A percentile compares a stretch with the other conserved stretches of the same genome.
These are phyloP conservation scores for Cladosporium austrohemisphaericum DNA, from an alignment of 2,329 filamentous ascomycete genomes.

Conservation along the genomic window DNA sequence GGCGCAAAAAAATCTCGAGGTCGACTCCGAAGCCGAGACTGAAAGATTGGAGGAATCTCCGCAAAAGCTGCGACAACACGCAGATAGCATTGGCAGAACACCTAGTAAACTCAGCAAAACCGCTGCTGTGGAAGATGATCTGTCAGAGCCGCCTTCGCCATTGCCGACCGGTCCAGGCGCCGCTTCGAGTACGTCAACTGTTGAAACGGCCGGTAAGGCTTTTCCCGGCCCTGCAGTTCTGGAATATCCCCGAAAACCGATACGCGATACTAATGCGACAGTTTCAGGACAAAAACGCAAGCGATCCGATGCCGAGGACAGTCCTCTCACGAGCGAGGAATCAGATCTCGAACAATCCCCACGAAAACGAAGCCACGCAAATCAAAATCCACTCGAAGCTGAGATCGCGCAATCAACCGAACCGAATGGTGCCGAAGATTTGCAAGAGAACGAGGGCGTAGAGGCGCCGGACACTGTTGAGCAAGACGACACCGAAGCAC, in stretches of 20 bases:
- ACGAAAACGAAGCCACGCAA: constrained; percentile 31
- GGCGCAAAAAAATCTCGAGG: constrained; percentile 37
- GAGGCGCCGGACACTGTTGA: constrained; percentile 25
- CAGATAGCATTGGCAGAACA: constrained; percentile 58
- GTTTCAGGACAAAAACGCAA: constrained; percentile 42
- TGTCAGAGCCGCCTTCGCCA: constrained; percentile 37
- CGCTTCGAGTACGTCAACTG: constrained; percentile 31
- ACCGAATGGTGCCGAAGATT: constrained; percentile 33
- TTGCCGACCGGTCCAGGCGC: constrained; percentile 28
- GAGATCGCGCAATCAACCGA: constrained; percentile 13
- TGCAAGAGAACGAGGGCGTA: constrained; percentile 24
- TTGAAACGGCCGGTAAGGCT: constrained; percentile 15
- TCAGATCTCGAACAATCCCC: constrained; percentile 34
- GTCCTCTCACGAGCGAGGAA: constrained; percentile 36
- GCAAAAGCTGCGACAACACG: constrained; percentile 27
- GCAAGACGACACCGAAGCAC: constrained; percentile 37
- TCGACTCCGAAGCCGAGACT: constrained; percentile 85
- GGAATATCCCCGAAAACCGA: too few relatives aligned
- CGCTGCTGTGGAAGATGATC: constrained; percentile 41
- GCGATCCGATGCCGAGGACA: constrained; percentile 39
- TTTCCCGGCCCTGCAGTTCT: background rate
- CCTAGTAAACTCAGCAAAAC: constrained; percentile 72
- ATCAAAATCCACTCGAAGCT: constrained; percentile 16
- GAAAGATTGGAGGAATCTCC: constrained; percentile 78
- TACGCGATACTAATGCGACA: constrained; percentile 9